A percentile compares a stretch with the other conserved stretches of the same genome.
Evolutionary conservation across 176 grass and related monocot species (phyloP).

Genomic region (Triticum monococcum): DNA sequence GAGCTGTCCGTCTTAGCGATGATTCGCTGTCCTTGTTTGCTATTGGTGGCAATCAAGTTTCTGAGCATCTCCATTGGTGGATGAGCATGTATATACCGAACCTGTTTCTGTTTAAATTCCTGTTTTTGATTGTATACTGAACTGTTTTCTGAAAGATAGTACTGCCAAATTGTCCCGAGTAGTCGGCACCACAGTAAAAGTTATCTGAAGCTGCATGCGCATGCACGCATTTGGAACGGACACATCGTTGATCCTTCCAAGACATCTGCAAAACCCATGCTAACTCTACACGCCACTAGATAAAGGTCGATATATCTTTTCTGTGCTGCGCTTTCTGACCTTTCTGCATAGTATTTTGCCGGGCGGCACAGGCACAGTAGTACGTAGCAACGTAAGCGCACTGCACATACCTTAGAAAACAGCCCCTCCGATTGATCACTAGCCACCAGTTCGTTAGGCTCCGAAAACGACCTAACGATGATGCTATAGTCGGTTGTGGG

Average conservation of each 20-base stretch:
- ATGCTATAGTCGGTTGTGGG: conserved; percentile 59
- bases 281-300: background rate
- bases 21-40: conserved; percentile 33
- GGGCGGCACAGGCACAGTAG: background rate
- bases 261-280: background rate
- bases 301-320: background rate
- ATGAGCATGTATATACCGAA: background rate
- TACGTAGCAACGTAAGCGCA: conserved; percentile 22
- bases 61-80: conserved; percentile 30
- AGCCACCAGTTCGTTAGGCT: conserved; percentile 32
- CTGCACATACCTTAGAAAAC: conserved; percentile 10
- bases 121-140: background rate
- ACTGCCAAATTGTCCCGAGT: background rate
- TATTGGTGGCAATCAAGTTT: conserved; percentile 28
- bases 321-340: conserved; percentile 8
- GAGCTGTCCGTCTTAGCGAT: conserved; percentile 16
- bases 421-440: conserved; percentile 18
- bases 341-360: background rate
- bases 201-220: background rate
- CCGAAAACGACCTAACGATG: conserved; percentile 43
- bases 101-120: background rate
- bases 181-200: background rate
- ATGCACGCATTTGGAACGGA: background rate
- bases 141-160: background rate
- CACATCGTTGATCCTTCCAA: background rate